Percentiles rank a stretch among this genome's conserved stretches.
phyloP scores from a whole-genome alignment of 2,329 filamentous ascomycete genomes.

The Ophiostoma sp. region DNA sequence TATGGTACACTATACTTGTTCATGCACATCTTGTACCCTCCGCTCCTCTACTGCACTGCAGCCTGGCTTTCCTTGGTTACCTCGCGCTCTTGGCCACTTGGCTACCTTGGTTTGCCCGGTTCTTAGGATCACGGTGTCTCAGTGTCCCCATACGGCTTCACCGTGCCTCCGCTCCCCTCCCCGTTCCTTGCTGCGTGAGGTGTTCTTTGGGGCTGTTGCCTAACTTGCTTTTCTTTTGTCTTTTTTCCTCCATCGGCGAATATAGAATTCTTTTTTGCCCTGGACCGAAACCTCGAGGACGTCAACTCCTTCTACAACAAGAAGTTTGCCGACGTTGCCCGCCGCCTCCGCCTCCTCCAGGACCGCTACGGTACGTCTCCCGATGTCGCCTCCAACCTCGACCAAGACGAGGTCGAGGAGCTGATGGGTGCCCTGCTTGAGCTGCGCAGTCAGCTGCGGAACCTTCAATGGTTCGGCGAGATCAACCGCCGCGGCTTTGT shows the following conservation, averaged over 20 bases:
- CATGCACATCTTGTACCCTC: too few species aligned
- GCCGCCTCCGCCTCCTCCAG: constrained; percentile 78
- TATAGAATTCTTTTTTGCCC: constrained; percentile 89
- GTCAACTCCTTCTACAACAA: constrained; percentile 97
- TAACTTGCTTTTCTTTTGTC: constrained; percentile 32
- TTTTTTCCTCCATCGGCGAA: constrained; percentile 20
- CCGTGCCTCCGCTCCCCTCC: neutral
- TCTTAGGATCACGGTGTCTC: neutral
- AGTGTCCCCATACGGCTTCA: neutral
- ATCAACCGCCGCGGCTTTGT: constrained; percentile 92
- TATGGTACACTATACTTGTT: too few species aligned
- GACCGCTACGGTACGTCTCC: constrained; percentile 76
- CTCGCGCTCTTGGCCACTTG: neutral
- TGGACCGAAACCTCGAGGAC: constrained; percentile 95
- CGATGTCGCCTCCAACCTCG: constrained; percentile 65
- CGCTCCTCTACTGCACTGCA: too few species aligned
- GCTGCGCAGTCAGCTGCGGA: constrained; percentile 77
- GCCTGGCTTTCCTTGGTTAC: neutral
- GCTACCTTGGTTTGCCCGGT: neutral
- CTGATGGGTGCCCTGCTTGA: constrained; percentile 85
- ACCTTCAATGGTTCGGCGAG: constrained; percentile 95
- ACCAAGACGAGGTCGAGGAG: constrained; percentile 86
- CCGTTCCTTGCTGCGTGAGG: neutral
- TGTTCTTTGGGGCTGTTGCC: constrained; percentile 31
- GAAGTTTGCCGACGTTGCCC: constrained; percentile 78